Base-by-base conservation (phyloP, 139 green algal species). In the Zygnema circumcarinatum region DNA sequence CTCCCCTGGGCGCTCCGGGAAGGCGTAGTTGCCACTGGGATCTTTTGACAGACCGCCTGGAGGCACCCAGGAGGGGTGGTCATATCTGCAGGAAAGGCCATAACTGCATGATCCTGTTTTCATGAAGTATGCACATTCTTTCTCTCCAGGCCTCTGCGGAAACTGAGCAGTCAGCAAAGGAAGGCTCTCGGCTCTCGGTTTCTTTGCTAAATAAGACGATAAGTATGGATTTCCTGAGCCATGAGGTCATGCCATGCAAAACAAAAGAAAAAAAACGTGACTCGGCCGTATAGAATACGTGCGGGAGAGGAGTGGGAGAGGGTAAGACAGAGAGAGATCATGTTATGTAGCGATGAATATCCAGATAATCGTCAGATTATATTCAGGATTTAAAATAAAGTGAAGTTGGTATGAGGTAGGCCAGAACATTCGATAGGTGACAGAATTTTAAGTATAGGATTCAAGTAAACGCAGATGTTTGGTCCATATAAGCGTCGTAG, bases 91-190 rank as follows among this genome's bases (percentile, higher is more conserved):
- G 0, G 32, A 79, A 20, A 93, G 85, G 0, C 94, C 95, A 89
- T 95, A 98, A 90, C 94, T 95, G 93, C 95, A 98, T 87, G 95
- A 88, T 0, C 96, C 96, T 0, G 96, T 98, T 80, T 96, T 96
- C 36, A 90, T 25, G 93, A 93, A 99, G 73, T 98, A 99, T 20
- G 88, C 62, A 87, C 97, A 92, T 2, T 74, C 41, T 32, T 42
- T 54, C 20, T 84, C 36, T 36, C 76, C 76, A 0, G 76, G 76
- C 76, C 76, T 54, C 32, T 84, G 36, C 1, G 76, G 76, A 78
- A 78, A 78, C 16, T 7, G 47, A 62, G 47, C 16, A 62, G 47
- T 62, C 16, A 7, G 7, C 7, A 62, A 25, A 62, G 47, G 47
- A 62, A 62, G 7, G 16, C 7, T 7, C 47, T 62, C 47, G 47